phyloP scores from a whole-genome alignment of 2,329 filamentous ascomycete species.

The Geoglossum cookeanum region DNA sequence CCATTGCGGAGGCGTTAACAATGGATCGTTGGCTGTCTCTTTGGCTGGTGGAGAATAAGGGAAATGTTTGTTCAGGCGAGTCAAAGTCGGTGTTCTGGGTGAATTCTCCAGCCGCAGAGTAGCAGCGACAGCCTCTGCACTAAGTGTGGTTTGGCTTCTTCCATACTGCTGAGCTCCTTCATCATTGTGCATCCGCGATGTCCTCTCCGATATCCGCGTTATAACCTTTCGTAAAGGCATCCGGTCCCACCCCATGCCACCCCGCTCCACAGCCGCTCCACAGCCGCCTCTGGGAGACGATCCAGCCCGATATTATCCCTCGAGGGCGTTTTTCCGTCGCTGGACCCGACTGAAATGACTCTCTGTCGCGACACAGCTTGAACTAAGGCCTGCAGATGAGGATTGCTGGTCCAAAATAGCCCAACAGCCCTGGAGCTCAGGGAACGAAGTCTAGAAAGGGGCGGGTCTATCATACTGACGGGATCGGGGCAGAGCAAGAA shows the following conservation, averaged over 20 bases:
- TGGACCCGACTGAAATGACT: no score
- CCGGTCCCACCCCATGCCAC: background rate
- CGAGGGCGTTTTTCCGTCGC: no score
- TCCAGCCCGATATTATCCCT: no score
- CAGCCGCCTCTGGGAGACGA: no score
- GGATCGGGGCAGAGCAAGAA: no score
- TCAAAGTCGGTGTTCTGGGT: background rate
- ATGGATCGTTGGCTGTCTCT: background rate
- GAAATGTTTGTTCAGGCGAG: background rate
- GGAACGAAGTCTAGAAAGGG: no score
- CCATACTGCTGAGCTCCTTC: conserved; percentile 12
- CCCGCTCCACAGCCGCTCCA: no score
- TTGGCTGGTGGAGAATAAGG: background rate
- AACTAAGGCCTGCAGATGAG: no score
- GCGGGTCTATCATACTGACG: no score
- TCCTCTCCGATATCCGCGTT: conserved; percentile 10
- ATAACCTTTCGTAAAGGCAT: conserved; percentile 14
- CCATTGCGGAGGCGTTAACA: background rate
- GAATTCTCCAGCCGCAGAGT: background rate
- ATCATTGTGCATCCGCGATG: conserved; percentile 7
- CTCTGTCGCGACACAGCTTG: no score
- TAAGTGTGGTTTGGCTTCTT: conserved; percentile 10
- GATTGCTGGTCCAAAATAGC: no score
- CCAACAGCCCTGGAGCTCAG: no score
- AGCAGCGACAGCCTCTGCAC: conserved; percentile 11